Base-by-base conservation (phyloP, 2,329 filamentous ascomycete genomes). In the Aspergillus sp. region DNA sequence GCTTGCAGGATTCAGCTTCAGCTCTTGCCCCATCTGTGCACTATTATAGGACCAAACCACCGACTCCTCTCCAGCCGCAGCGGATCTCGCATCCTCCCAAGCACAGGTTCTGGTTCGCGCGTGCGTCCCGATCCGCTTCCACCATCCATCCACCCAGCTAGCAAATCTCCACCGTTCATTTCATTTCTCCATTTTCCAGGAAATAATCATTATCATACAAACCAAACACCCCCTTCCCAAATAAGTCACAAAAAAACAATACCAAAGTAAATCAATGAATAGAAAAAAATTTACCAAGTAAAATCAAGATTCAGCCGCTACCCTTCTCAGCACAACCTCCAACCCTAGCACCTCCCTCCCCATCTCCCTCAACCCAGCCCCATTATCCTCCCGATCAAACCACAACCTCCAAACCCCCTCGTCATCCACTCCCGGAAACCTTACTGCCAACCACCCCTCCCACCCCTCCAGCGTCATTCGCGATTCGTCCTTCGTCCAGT, bases 301-400 rank as follows among this genome's bases (percentile, higher is more conserved):
- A 30, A 4, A 48, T 63, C 55, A 67, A 13, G 59, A 59, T 41
- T 67, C 57, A 21, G 65, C 67, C 45, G 58, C 61, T 12, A 64
- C 61, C 58, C 65, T 58, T 36, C 62, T 67, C n/a, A 68, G 51
- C 32, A 48, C 61, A 41, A 70, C 65, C 50, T 71, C 68, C 60
- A 71, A 48, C 19, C 64, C 65, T 50, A 66, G 62, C 15, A 64
- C 56, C 2, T 65, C 68, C 6, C 58, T 13, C 12, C 32, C 32
- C 32, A 13, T 36, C 4, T 36, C 59, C 13, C 62, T 62, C 28
- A 70, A 60, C 56, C 63, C 62, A 19, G 67, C 69, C 13, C 68
- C 69, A 48, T 70, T 51, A 52, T 71, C 69, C 49, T 70, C 58
- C 21, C 61, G 62, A 53, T 70, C 68, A 32, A 71, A 71, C 53